Percentiles rank a stretch among this genome's conserved stretches.
Conservation (phyloP, 192 early-diverging fungal species). For the Podila verticillata region DNA sequence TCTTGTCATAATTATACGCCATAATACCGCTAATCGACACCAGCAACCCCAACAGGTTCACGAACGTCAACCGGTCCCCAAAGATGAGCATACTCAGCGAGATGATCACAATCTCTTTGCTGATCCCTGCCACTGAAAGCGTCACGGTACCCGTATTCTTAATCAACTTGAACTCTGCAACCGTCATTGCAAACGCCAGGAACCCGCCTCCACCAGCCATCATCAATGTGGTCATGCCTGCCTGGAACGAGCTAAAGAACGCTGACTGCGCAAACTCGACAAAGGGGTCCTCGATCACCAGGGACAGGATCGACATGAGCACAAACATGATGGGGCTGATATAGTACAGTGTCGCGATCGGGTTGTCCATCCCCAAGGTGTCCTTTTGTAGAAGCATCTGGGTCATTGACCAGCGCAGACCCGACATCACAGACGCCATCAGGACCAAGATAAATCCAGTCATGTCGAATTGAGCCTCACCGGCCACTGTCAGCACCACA, state of each 20-base stretch:
- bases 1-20: constrained; percentile 36
- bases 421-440: constrained; percentile 77
- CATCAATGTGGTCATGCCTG: constrained; percentile 59
- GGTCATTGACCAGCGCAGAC: constrained; percentile 84
- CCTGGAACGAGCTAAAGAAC: constrained; percentile 62
- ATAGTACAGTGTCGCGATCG: constrained; percentile 79
- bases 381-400: constrained; percentile 79
- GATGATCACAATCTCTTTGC: constrained; percentile 84
- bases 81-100: constrained; percentile 73
- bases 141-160: constrained; percentile 81
- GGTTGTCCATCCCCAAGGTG: constrained; percentile 77
- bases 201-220: constrained; percentile 79
- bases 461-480: constrained; percentile 71
- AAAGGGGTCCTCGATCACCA: constrained; percentile 68
- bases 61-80: constrained; percentile 73
- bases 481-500: constrained; percentile 78
- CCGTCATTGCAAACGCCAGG: constrained; percentile 83
- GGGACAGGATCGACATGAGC: constrained; percentile 65
- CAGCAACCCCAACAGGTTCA: constrained; percentile 70
- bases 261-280: constrained; percentile 54
- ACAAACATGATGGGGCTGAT: constrained; percentile 82
- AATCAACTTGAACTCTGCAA: constrained; percentile 82
- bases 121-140: constrained; percentile 83
- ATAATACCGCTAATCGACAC: not conserved
- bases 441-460: constrained; percentile 66